These are phyloP conservation scores for Syncephalastrum monosporum DNA, from an alignment of 371 early-diverging fungal genomes.

Conservation along the genomic window DNA sequence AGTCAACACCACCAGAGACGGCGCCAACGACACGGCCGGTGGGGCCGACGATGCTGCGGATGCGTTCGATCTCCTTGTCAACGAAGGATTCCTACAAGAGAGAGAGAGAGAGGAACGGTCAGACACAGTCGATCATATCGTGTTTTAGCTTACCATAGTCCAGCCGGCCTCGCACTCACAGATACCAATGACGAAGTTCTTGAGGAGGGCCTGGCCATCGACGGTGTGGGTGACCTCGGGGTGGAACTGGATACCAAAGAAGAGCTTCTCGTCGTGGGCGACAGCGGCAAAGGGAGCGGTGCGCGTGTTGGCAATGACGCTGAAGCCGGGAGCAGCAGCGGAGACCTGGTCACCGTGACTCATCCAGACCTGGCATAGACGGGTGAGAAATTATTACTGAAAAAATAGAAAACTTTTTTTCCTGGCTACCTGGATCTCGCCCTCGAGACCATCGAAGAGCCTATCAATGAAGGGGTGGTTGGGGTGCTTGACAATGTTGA, in stretches of 20 bases:
- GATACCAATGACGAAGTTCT: slow-evolving; percentile 90
- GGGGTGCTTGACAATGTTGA: slow-evolving; percentile 63
- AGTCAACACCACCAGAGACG: slow-evolving; percentile 96
- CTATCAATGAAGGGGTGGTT: slow-evolving; percentile 61
- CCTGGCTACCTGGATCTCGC: slow-evolving; percentile 47
- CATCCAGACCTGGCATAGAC: slow-evolving; percentile 86
- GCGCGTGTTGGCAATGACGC: slow-evolving; percentile 79
- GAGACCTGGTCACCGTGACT: slow-evolving; percentile 95
- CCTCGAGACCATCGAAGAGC: slow-evolving; percentile 78
- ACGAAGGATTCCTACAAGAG: slow-evolving; percentile 67
- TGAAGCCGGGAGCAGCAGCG: slow-evolving; percentile 80
- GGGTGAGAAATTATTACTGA: slow-evolving; percentile 1
- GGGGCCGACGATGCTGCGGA: slow-evolving; percentile 88
- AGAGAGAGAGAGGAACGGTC: no score
- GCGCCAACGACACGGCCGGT: slow-evolving; percentile 95
- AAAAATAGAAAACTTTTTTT: slow-evolving; percentile 2
- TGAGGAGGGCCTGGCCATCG: slow-evolving; percentile 79
- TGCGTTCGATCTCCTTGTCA: slow-evolving; percentile 94
- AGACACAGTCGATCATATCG: background rate
- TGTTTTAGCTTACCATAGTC: slow-evolving; percentile 72
- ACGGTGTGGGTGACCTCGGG: slow-evolving; percentile 97
- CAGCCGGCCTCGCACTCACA: slow-evolving; percentile 85
- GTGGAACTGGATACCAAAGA: slow-evolving; percentile 97
- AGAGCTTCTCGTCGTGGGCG: slow-evolving; percentile 69
- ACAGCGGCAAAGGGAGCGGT: slow-evolving; percentile 92